These are phyloP conservation scores for Selaginella moellendorffii DNA, from an alignment of 75 land plant genomes.

Conservation along the genomic window DNA sequence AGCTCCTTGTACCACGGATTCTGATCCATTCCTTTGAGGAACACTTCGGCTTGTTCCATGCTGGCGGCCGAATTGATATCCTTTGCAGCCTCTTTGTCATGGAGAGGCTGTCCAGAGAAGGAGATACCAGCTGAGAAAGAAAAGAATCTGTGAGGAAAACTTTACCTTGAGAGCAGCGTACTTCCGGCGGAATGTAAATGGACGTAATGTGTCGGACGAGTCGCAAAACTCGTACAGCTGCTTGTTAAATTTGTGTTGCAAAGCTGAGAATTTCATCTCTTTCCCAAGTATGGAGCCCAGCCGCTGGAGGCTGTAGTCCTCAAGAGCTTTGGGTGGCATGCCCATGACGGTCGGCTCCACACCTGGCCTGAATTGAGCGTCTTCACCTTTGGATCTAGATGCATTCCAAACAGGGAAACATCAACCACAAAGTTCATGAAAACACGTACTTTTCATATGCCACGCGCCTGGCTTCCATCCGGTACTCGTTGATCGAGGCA, in stretches of 20 bases:
- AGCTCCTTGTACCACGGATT: constrained; percentile 13
- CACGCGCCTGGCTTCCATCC: constrained; percentile 13
- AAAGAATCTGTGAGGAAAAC: too few relatives aligned
- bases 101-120: background rate
- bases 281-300: constrained; percentile 7
- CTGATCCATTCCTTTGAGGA: background rate
- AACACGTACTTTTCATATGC: constrained; percentile 8
- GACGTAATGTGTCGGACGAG: constrained; percentile 5
- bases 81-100: background rate
- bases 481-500: constrained; percentile 7
- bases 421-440: background rate
- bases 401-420: background rate
- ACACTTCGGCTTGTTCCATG: background rate
- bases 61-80: constrained; percentile 12
- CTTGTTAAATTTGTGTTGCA: constrained; percentile 9
- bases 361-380: background rate
- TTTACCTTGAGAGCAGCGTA: constrained; percentile 11
- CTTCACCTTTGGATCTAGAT: background rate
- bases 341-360: background rate
- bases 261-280: constrained; percentile 10
- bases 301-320: constrained; percentile 9
- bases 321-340: constrained; percentile 12
- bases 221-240: background rate
- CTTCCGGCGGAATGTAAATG: constrained; percentile 11
- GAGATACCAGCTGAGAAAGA: too few relatives aligned